phyloP scores from a whole-genome alignment of 1,284 basidiomycete genomes.

The Cystobasidium pallidum region DNA sequence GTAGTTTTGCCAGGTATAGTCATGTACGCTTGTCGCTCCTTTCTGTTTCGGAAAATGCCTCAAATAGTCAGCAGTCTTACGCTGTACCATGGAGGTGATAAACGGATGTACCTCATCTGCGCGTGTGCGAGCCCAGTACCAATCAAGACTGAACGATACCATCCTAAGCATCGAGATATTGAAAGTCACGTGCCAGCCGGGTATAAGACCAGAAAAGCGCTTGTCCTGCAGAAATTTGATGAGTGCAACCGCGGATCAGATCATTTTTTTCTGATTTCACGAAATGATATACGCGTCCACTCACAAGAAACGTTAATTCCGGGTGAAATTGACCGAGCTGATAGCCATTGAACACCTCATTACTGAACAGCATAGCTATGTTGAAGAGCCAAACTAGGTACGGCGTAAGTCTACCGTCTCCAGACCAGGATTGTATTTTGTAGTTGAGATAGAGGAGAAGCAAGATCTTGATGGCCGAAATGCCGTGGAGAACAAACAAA shows the following conservation, averaged over 20 bases:
- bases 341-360: conserved; percentile 79
- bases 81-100: conserved; percentile 49
- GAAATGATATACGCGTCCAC: neutral
- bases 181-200: conserved; percentile 91
- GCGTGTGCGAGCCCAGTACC: conserved; percentile 70
- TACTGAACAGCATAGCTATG: conserved; percentile 71
- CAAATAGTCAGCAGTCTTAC: conserved; percentile 11
- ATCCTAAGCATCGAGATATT: conserved; percentile 96
- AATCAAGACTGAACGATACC: conserved; percentile 90
- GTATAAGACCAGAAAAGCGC: conserved; percentile 65
- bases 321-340: conserved; percentile 67
- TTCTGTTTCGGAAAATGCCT: neutral
- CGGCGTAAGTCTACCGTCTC: conserved; percentile 60
- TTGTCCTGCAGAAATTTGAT: conserved; percentile 70
- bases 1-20: conserved; percentile 66
- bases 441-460: conserved; percentile 74
- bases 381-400: conserved; percentile 77
- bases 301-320: conserved; percentile 49
- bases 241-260: too few relatives aligned
- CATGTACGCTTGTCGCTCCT: conserved; percentile 52
- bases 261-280: too few relatives aligned
- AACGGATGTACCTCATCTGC: neutral
- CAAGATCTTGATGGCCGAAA: conserved; percentile 78
- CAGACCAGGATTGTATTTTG: conserved; percentile 62
- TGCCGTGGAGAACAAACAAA: conserved; percentile 79